Percentiles rank a stretch among this genome's conserved stretches.
These are phyloP conservation scores for Leptodontidium sp. DNA, from an alignment of 2,329 filamentous ascomycete species.

Conservation along the genomic window DNA sequence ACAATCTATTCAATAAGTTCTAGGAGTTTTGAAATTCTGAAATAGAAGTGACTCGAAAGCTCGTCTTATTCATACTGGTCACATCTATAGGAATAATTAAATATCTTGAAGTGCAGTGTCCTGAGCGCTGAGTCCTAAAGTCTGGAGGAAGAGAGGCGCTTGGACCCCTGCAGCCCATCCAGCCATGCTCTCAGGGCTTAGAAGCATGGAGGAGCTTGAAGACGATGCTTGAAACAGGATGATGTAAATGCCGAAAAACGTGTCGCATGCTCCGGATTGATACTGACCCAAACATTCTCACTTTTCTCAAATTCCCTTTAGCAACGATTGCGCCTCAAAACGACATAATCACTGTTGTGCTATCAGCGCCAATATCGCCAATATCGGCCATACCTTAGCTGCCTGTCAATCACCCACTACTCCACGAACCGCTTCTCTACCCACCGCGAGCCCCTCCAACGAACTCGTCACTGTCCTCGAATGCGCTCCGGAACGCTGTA, in stretches of 20 bases:
- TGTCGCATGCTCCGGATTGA: slow-evolving; percentile 26
- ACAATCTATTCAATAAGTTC: too few species aligned
- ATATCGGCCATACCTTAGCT: background rate
- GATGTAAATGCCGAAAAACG: slow-evolving; percentile 20
- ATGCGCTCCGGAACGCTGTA: slow-evolving; percentile 19
- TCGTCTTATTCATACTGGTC: too few species aligned
- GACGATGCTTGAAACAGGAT: slow-evolving; percentile 29
- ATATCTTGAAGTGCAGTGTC: background rate
- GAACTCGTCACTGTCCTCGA: slow-evolving; percentile 17
- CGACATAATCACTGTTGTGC: background rate
- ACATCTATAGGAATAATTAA: too few species aligned
- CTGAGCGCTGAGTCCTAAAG: background rate
- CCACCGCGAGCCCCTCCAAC: slow-evolving; percentile 13
- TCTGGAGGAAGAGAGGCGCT: background rate
- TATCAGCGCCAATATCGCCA: slow-evolving; percentile 13
- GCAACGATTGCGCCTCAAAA: background rate
- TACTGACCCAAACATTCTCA: background rate
- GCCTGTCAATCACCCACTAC: slow-evolving; percentile 14
- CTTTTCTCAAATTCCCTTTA: background rate
- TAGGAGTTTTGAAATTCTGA: too few species aligned
- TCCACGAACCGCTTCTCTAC: slow-evolving; percentile 16
- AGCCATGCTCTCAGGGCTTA: background rate
- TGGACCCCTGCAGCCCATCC: slow-evolving; percentile 17
- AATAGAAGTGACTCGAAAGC: too few species aligned
- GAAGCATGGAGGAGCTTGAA: slow-evolving; percentile 19